phyloP scores from a whole-genome alignment of 1,139 yeast species.

The Lodderomyces metapsilosis region DNA sequence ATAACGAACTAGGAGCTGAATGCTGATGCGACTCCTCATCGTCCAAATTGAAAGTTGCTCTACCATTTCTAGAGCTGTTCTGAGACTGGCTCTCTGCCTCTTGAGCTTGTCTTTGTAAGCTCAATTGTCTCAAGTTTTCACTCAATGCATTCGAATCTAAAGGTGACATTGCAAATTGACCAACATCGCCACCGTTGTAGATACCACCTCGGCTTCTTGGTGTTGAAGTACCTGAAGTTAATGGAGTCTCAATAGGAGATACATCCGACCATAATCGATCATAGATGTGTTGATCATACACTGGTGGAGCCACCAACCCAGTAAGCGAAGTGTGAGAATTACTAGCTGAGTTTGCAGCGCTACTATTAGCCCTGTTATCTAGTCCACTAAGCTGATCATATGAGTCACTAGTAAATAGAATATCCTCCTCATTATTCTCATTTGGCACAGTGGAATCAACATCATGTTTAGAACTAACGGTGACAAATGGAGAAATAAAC shows the following conservation, averaged over 20 bases:
- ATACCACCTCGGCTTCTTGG: constrained; percentile 28
- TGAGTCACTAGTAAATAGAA: constrained; percentile 30
- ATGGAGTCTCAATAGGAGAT: constrained; percentile 57
- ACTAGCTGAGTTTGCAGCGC: constrained; percentile 21
- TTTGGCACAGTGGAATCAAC: constrained; percentile 13
- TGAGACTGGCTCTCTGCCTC: constrained; percentile 17
- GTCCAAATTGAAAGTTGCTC: constrained; percentile 47
- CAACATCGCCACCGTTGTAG: constrained; percentile 21
- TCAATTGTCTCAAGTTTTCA: constrained; percentile 54
- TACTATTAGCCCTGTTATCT: constrained; percentile 5
- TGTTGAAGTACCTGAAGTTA: constrained; percentile 50
- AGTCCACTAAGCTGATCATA: constrained; percentile 19
- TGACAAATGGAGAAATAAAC: constrained; percentile 79
- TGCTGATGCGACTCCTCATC: constrained; percentile 25
- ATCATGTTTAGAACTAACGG: constrained; percentile 54
- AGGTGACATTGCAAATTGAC: constrained; percentile 41
- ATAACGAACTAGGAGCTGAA: constrained; percentile 8
- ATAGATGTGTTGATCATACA: constrained; percentile 80
- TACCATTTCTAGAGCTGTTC: constrained; percentile 12
- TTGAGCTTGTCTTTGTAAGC: constrained; percentile 47
- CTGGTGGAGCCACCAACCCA: constrained; percentile 80
- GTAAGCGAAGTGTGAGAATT: constrained; percentile 36
- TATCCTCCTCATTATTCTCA: constrained; percentile 25
- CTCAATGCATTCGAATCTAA: constrained; percentile 45
- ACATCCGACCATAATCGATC: constrained; percentile 81